Conservation (phyloP, 2,329 filamentous ascomycete genomes). For the Beauveria sp. region DNA sequence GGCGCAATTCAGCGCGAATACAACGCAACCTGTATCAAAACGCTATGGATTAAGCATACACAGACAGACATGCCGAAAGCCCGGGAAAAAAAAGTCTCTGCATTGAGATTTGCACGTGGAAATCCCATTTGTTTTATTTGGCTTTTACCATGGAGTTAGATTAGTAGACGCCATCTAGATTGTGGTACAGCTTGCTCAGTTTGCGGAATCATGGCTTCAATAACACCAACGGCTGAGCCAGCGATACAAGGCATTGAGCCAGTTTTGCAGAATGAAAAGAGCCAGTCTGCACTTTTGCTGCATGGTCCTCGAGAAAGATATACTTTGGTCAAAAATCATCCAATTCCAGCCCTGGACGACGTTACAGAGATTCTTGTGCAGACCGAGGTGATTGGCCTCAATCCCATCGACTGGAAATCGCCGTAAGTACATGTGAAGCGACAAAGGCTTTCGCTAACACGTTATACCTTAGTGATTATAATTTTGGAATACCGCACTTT, state of each 20-base stretch:
- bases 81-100: background rate
- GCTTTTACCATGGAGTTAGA: too few species aligned
- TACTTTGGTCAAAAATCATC: constrained; percentile 24
- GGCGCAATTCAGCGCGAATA: constrained; percentile 6
- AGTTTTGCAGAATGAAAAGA: background rate
- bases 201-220: background rate
- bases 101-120: background rate
- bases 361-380: constrained; percentile 52
- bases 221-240: background rate
- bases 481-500: constrained; percentile 59
- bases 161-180: too few species aligned
- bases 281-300: background rate
- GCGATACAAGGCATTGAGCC: background rate
- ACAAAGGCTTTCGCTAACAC: background rate
- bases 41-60: too few species aligned
- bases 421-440: constrained; percentile 41
- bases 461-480: constrained; percentile 42
- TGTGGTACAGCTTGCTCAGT: too few species aligned
- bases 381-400: constrained; percentile 59
- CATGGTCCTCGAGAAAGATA: constrained; percentile 1
- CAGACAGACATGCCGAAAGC: background rate
- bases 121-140: too few species aligned
- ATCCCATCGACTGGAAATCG: constrained; percentile 71
- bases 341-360: constrained; percentile 31
- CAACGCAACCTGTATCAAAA: background rate